Conservation (phyloP, 371 early-diverging fungal species). For the Basidiobolus meristosporus region DNA sequence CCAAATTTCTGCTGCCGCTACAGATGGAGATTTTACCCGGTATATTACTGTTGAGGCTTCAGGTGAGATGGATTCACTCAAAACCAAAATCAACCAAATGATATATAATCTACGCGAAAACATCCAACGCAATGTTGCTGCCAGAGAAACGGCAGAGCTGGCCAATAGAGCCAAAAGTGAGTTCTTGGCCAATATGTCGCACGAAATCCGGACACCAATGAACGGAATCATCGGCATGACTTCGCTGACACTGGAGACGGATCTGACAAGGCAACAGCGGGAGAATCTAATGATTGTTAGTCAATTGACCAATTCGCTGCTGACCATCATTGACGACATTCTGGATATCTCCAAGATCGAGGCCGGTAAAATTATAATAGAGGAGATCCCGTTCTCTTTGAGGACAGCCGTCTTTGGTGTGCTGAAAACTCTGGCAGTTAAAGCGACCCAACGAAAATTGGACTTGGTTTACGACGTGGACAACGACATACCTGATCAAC, state of each 20-base stretch:
- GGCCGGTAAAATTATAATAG: conserved; percentile 52
- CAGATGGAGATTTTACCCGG: conserved; percentile 34
- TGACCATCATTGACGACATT: conserved; percentile 61
- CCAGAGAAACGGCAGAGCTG: conserved; percentile 50
- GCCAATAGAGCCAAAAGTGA: conserved; percentile 59
- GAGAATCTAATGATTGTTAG: conserved; percentile 55
- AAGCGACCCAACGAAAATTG: conserved; percentile 43
- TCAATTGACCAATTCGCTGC: conserved; percentile 35
- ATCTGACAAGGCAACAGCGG: conserved; percentile 48
- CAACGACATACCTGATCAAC: conserved; percentile 35
- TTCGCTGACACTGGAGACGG: conserved; percentile 35
- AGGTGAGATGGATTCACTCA: conserved; percentile 58
- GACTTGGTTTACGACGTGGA: too few species aligned
- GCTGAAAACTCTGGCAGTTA: conserved; percentile 42
- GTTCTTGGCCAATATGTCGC: conserved; percentile 57
- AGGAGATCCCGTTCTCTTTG: conserved; percentile 38
- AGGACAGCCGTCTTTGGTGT: conserved; percentile 41
- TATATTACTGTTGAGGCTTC: conserved; percentile 48
- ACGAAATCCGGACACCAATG: conserved; percentile 59
- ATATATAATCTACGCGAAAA: conserved; percentile 37
- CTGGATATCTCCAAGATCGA: conserved; percentile 69
- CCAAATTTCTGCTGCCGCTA: conserved; percentile 35
- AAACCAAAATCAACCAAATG: conserved; percentile 62
- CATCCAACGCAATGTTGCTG: conserved; percentile 43
- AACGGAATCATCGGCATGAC: conserved; percentile 67